A percentile compares a stretch with the other conserved stretches of the same genome.
Evolutionary conservation across 2,329 filamentous ascomycete species (phyloP).

Genomic region (Pyricularia pennisetigena): DNA sequence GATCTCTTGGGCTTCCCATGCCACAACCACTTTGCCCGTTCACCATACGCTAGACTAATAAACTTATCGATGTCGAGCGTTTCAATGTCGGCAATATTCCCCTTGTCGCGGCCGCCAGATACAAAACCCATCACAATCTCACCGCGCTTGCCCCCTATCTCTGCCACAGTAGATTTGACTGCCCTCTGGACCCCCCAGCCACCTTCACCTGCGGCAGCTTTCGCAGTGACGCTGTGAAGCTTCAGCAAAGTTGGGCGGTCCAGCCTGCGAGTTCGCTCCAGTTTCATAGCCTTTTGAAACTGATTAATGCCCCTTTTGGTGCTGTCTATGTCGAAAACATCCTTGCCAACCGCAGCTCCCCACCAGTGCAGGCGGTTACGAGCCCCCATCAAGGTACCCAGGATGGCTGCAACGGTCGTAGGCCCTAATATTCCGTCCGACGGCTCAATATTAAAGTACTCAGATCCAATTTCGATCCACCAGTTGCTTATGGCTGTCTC

Average conservation of each 20-base stretch:
- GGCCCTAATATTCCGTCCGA: constrained; percentile 88
- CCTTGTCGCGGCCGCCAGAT: constrained; percentile 62
- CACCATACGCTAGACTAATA: constrained; percentile 65
- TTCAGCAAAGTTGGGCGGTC: constrained; percentile 76
- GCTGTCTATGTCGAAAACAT: constrained; percentile 76
- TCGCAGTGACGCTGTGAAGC: constrained; percentile 76
- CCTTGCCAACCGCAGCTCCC: constrained; percentile 77
- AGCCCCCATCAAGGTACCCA: constrained; percentile 83
- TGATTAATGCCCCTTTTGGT: constrained; percentile 77
- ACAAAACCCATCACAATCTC: constrained; percentile 97
- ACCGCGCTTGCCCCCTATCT: constrained; percentile 86
- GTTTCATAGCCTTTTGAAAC: constrained; percentile 83
- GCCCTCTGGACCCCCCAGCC: constrained; percentile 89
- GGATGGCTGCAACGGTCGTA: constrained; percentile 76
- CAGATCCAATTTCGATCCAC: constrained; percentile 90
- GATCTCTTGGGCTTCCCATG: constrained; percentile 74
- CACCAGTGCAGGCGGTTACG: constrained; percentile 80
- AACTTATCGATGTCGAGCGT: constrained; percentile 84
- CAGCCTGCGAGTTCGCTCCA: constrained; percentile 67
- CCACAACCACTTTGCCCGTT: constrained; percentile 90
- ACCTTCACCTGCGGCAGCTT: constrained; percentile 78
- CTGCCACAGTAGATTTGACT: constrained; percentile 89
- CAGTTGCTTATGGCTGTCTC: constrained; percentile 85
- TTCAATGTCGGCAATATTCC: constrained; percentile 84
- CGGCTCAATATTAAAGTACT: constrained; percentile 87